A percentile compares a stretch with the other conserved stretches of the same genome.
These are phyloP conservation scores for Collybiopsis confluens DNA, from an alignment of 768 basidiomycete species.

Conservation along the genomic window DNA sequence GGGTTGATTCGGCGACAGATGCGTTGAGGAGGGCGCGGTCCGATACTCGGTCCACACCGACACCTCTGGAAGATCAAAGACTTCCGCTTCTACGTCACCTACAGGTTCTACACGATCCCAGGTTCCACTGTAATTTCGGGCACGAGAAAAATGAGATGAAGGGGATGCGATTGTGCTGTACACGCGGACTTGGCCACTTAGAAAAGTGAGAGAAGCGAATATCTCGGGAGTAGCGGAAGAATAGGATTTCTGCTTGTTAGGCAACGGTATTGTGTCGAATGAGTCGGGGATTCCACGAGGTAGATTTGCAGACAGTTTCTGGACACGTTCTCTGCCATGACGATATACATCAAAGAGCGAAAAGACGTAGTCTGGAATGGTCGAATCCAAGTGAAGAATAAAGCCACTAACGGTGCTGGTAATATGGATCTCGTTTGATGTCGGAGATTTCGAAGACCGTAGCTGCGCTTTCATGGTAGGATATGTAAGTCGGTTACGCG, in stretches of 20 bases:
- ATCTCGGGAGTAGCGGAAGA: conserved; percentile 28
- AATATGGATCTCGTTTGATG: conserved; percentile 54
- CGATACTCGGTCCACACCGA: conserved; percentile 84
- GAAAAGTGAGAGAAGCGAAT: conserved; percentile 67
- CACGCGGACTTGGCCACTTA: conserved; percentile 79
- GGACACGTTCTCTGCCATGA: conserved; percentile 75
- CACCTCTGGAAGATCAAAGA: conserved; percentile 70
- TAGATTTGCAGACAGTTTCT: conserved; percentile 52
- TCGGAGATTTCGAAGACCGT: conserved; percentile 45
- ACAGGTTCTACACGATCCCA: conserved; percentile 49
- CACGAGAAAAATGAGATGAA: conserved; percentile 35
- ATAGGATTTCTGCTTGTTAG: conserved; percentile 14
- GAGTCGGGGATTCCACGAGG: conserved; percentile 32
- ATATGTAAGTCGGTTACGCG: conserved; percentile 70
- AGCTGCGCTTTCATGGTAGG: conserved; percentile 79
- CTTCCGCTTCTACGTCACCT: conserved; percentile 52
- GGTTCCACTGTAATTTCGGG: conserved; percentile 29
- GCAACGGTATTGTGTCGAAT: conserved; percentile 23
- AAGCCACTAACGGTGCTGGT: conserved; percentile 78
- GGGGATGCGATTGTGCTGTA: conserved; percentile 55
- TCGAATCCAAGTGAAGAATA: conserved; percentile 77
- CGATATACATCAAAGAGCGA: conserved; percentile 84
- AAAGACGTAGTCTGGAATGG: conserved; percentile 73
- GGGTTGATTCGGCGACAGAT: conserved; percentile 21
- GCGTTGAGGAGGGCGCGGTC: conserved; percentile 45